Evolutionary conservation across 306 rosid genomes (phyloP).

Genomic region (Phaseolus lunatus): DNA sequence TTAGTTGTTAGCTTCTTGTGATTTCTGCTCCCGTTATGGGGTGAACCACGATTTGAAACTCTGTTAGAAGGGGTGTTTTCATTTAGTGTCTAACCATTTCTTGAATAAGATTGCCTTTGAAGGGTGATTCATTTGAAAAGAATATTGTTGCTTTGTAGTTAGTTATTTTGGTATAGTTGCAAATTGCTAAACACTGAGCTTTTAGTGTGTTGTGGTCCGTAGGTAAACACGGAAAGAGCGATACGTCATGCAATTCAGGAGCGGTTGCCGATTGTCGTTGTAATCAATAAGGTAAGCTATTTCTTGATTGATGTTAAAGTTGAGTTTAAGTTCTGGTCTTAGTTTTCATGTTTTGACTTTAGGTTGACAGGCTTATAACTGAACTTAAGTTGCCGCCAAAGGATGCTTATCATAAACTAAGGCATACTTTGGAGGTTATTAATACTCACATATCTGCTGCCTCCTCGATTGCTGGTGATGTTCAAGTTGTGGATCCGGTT

Average conservation of each 20-base stretch:
- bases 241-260: slow-evolving; percentile 99
- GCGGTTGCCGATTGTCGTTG: slow-evolving; percentile 85
- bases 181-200: slow-evolving; percentile 31
- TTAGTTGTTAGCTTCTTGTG: too few relatives aligned
- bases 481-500: slow-evolving; percentile 85
- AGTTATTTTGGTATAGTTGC: neutral
- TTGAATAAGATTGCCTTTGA: too few relatives aligned
- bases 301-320: slow-evolving; percentile 2
- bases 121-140: too few relatives aligned
- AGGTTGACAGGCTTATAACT: slow-evolving; percentile 97
- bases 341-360: slow-evolving; percentile 34
- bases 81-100: too few relatives aligned
- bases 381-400: slow-evolving; percentile 95
- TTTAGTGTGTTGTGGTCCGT: slow-evolving; percentile 37
- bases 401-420: slow-evolving; percentile 93
- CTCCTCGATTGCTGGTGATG: slow-evolving; percentile 88
- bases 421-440: slow-evolving; percentile 93
- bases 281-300: slow-evolving; percentile 78
- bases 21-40: too few relatives aligned
- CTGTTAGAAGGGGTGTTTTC: too few relatives aligned
- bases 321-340: slow-evolving; percentile 24
- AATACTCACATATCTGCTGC: slow-evolving; percentile 87
- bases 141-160: neutral
- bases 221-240: slow-evolving; percentile 98
- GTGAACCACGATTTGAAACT: too few relatives aligned